phyloP scores from a whole-genome alignment of 331 rosid species.

The Ulmus americana region DNA sequence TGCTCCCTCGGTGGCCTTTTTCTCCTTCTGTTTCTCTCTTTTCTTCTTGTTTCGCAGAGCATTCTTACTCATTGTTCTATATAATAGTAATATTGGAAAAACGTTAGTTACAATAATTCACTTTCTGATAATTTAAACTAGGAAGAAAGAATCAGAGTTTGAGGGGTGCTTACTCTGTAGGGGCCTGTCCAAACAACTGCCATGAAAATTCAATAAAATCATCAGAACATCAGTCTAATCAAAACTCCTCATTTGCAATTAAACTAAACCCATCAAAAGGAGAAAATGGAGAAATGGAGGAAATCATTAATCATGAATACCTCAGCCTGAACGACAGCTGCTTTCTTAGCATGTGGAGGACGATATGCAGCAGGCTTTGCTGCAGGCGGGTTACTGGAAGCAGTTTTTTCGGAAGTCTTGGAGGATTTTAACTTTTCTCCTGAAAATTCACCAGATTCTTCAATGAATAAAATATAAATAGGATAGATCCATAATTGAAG shows the following conservation, averaged over 20 bases:
- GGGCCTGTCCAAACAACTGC: constrained; percentile 72
- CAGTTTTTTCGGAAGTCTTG: constrained; percentile 37
- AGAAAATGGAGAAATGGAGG: background rate
- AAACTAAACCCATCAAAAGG: background rate
- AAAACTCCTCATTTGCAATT: background rate
- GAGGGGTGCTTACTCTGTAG: constrained; percentile 52
- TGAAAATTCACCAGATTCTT: constrained; percentile 32
- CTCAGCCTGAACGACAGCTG: constrained; percentile 80
- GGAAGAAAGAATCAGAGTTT: background rate
- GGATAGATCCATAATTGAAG: constrained; percentile 6
- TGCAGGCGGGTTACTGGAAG: constrained; percentile 40
- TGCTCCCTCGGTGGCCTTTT: constrained; percentile 50
- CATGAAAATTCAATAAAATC: constrained; percentile 27
- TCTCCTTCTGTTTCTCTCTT: constrained; percentile 88
- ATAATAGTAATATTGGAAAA: constrained; percentile 15
- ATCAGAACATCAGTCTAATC: constrained; percentile 15
- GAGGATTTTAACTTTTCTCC: constrained; percentile 54
- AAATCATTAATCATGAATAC: constrained; percentile 29
- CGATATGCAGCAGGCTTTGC: constrained; percentile 90
- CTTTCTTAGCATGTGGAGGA: constrained; percentile 83
- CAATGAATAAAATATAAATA: constrained; percentile 1
- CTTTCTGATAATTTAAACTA: constrained; percentile 5
- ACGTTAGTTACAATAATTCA: constrained; percentile 15
- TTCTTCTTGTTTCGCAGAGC: constrained; percentile 85
- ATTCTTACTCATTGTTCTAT: constrained; percentile 71